Conservation (phyloP, 345 rosid genomes). For the Eucalyptus cloeziana region DNA sequence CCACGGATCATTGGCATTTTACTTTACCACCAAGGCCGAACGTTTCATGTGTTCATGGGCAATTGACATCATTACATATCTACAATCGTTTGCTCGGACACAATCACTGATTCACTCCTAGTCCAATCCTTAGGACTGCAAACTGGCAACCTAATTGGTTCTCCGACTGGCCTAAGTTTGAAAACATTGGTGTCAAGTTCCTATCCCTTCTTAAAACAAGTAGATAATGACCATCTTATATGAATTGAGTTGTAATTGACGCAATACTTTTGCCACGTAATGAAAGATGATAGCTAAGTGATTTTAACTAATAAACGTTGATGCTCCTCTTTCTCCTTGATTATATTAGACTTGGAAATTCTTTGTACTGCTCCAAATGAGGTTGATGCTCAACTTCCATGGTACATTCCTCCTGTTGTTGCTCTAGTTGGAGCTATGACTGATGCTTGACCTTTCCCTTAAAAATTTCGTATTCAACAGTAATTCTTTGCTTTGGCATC, state of each 20-base stretch:
- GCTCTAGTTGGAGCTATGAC: neutral
- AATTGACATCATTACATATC: too few species aligned
- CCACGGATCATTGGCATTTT: accelerated
- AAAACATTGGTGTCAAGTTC: too few species aligned
- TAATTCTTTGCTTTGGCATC: neutral
- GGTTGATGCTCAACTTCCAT: neutral
- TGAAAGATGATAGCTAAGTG: neutral
- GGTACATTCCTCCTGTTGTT: neutral
- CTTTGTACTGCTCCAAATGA: neutral
- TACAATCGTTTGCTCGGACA: accelerated
- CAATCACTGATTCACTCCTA: too few species aligned
- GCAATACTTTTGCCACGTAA: neutral
- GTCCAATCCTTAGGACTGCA: accelerated
- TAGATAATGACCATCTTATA: too few species aligned
- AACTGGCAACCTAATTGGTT: too few species aligned
- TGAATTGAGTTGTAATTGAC: neutral
- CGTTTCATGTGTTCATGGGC: too few species aligned
- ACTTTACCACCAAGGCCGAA: too few species aligned
- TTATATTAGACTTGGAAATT: neutral
- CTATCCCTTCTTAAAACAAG: too few species aligned
- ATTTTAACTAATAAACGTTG: too few species aligned
- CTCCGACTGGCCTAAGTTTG: accelerated
- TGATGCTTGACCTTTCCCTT: neutral
- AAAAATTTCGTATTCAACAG: neutral
- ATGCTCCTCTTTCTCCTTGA: neutral